Evolutionary conservation across 164 flowering plant genomes (phyloP).

Genomic region (Chimonanthus praecox): DNA sequence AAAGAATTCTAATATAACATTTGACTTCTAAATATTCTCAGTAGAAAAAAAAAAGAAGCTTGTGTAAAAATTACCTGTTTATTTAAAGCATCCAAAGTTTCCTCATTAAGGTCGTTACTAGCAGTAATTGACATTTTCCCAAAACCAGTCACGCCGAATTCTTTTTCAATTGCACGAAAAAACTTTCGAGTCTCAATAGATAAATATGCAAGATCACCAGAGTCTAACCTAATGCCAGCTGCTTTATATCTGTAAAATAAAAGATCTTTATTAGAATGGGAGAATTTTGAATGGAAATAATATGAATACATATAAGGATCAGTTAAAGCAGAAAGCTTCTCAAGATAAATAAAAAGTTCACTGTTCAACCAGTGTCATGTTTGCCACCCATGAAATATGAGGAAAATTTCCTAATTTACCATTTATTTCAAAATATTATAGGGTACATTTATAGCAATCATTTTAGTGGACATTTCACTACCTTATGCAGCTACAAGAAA

Average conservation of each 20-base stretch:
- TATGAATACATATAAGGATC: not conserved
- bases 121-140: conserved; percentile 80
- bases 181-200: conserved; percentile 81
- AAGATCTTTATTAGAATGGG: not conserved
- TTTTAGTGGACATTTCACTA: too few relatives aligned
- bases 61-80: conserved; percentile 61
- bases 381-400: not conserved
- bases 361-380: not conserved
- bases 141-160: conserved; percentile 71
- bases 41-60: not conserved
- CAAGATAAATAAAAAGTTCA: not conserved
- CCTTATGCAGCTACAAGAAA: too few relatives aligned
- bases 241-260: conserved; percentile 61
- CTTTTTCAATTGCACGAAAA: conserved; percentile 67
- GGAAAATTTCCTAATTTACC: not conserved
- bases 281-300: not conserved
- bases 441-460: too few relatives aligned
- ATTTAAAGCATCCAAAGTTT: conserved; percentile 94
- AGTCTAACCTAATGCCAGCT: conserved; percentile 85
- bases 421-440: too few relatives aligned
- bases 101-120: conserved; percentile 98
- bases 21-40: not conserved
- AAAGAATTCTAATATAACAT: not conserved
- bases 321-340: not conserved
- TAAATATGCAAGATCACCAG: conserved; percentile 93